These are phyloP conservation scores for Thinopyrum elongatum DNA, from an alignment of 176 grass and related monocot genomes.

Conservation along the genomic window DNA sequence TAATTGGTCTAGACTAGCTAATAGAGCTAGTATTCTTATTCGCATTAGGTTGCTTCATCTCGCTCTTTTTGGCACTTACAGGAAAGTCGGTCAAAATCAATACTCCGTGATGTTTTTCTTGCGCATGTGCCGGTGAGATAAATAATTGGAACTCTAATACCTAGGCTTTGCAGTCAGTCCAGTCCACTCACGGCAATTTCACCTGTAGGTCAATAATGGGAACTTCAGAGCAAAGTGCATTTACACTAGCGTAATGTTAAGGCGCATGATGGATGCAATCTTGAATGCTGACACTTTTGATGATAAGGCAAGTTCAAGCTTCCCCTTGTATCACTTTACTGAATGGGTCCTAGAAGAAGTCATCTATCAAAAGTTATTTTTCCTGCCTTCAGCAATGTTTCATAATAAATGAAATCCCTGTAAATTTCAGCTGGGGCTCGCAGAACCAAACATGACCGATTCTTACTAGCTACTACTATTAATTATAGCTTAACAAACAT, in stretches of 20 bases:
- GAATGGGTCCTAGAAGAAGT: not conserved
- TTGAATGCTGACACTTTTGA: conserved; percentile 80
- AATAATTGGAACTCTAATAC: conserved; percentile 6
- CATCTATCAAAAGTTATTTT: not conserved
- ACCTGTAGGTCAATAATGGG: conserved; percentile 46
- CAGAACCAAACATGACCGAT: not conserved
- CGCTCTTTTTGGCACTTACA: conserved; percentile 24
- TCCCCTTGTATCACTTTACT: not conserved
- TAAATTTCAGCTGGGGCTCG: not conserved
- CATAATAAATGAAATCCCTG: conserved; percentile 10
- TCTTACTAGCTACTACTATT: not conserved
- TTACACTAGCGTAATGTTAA: conserved; percentile 80
- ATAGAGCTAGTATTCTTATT: not conserved
- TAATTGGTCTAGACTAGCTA: not conserved
- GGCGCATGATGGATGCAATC: conserved; percentile 88
- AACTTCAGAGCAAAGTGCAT: conserved; percentile 82
- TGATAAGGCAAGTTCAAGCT: conserved; percentile 67
- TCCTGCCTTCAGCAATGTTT: not conserved
- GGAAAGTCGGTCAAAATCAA: conserved; percentile 67
- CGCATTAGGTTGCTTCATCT: not conserved
- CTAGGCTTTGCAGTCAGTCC: conserved; percentile 12
- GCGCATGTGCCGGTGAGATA: conserved; percentile 81
- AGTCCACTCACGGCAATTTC: not conserved
- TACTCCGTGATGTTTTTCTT: conserved; percentile 83
- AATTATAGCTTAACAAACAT: not conserved